A percentile compares a stretch with the other conserved stretches of the same genome.
These are phyloP conservation scores for Naganishia kalamii DNA, from an alignment of 768 basidiomycete species.

Conservation along the genomic window DNA sequence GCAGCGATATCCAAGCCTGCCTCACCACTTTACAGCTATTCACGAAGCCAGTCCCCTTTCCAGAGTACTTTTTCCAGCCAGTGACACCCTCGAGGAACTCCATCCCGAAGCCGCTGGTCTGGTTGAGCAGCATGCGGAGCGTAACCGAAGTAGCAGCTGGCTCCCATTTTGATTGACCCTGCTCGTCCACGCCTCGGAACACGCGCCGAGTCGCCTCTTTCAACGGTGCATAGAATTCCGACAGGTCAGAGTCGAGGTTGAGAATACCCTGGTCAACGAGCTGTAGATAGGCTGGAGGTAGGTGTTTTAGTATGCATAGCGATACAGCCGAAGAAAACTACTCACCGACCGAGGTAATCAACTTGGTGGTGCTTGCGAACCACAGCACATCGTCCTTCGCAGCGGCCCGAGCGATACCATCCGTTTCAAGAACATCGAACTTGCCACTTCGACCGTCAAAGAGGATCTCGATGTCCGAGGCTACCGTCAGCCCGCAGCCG, in stretches of 20 bases:
- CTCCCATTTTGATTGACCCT: constrained; percentile 22
- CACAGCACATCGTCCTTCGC: constrained; percentile 30
- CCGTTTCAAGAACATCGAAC: constrained; percentile 27
- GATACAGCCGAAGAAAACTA: background rate
- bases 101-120: constrained; percentile 36
- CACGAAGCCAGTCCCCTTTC: constrained; percentile 32
- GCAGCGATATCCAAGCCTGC: background rate
- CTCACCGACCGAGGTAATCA: constrained; percentile 33
- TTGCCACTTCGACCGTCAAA: constrained; percentile 26
- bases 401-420: background rate
- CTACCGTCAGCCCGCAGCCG: constrained; percentile 26
- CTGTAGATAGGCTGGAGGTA: constrained; percentile 26
- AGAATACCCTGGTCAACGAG: constrained; percentile 33
- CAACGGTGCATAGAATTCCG: constrained; percentile 25
- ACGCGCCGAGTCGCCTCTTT: constrained; percentile 22
- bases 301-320: background rate
- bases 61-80: constrained; percentile 28
- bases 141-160: constrained; percentile 23
- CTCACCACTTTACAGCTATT: constrained; percentile 37
- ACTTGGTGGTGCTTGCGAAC: constrained; percentile 37
- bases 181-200: constrained; percentile 22
- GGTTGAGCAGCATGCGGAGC: constrained; percentile 32
- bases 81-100: constrained; percentile 31
- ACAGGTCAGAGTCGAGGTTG: constrained; percentile 29
- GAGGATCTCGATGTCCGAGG: constrained; percentile 23